Evolutionary conservation across 768 basidiomycete species (phyloP), one percentile per base, ranked within the genome.

Genomic region (Rhizopogon vesiculosus): DNA sequence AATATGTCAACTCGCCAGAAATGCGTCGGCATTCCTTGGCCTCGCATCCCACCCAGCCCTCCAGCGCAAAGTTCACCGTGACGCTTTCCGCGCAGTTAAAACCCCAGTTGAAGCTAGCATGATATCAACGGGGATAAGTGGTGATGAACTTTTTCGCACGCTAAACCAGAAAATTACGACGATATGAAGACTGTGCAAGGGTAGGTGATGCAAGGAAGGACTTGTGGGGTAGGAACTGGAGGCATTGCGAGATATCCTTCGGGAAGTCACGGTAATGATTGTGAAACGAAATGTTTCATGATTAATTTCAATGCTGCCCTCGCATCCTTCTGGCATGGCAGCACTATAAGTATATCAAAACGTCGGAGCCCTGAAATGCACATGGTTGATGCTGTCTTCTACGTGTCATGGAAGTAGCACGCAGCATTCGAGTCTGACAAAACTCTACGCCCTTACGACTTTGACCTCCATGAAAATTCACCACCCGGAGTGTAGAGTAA

Each of bases 401-500:
- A 99, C 97, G 64, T 98, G 97, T 96, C 97, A 99, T 0, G 94
- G 91, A 71, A 98, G 93, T 93, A 22, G 96, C 96, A 50, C 94
- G 80, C 97, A 25, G 25, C 25, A 25, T 25, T 25, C 25, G 3
- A 25, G 25, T 25, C 2, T 22, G 22, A 22, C 22, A 2, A 22
- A 22, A 22, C 22, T 22, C 22, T 22, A 22, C 22, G 22, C 22
- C 22, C 1, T 22, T 22, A 22, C 25, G 25, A 25, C 25, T 25
- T 25, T 25, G 4, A 25, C 25, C 25, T 25, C 25, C 25, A 25
- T 25, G 25, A 25, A 4, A 25, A 4, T 25, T 25, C 25, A 25
- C 3, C 25, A 4, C 25, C 25, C 25, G 25, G 8, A 9, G 31
- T 33, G 8, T 0, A 9, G 1, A 9, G 0, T 9, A 33, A 3